Evolutionary conservation across 1,284 basidiomycete genomes (phyloP).

Genomic region (Schizophyllum commune): DNA sequence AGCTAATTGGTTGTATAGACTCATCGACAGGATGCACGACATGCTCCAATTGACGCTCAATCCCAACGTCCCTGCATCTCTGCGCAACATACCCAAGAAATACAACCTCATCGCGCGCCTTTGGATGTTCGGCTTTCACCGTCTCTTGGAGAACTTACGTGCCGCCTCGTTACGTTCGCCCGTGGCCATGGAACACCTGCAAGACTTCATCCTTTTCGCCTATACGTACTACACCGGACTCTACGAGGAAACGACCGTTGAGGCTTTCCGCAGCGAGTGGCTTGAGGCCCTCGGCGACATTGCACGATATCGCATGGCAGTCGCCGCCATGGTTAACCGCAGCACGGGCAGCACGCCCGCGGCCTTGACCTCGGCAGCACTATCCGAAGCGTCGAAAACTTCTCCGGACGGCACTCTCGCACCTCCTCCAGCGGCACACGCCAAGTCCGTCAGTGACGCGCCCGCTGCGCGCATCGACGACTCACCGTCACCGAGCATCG

Average conservation of each 20-base stretch:
- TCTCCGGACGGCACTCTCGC: slow-evolving; percentile 16
- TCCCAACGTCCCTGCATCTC: slow-evolving; percentile 78
- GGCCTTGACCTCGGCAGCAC: slow-evolving; percentile 40
- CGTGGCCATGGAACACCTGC: slow-evolving; percentile 68
- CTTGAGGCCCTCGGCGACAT: slow-evolving; percentile 95
- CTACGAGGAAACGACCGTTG: slow-evolving; percentile 74
- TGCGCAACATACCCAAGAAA: slow-evolving; percentile 84
- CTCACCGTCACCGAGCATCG: slow-evolving; percentile 73
- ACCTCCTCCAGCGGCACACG: slow-evolving; percentile 17
- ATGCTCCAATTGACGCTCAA: slow-evolving; percentile 83
- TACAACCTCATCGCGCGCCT: slow-evolving; percentile 93
- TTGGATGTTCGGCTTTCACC: slow-evolving; percentile 90
- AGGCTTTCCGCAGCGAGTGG: slow-evolving; percentile 76
- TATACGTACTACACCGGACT: slow-evolving; percentile 92
- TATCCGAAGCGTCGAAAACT: slow-evolving; percentile 28
- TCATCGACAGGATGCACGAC: slow-evolving; percentile 85
- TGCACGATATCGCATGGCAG: slow-evolving; percentile 90
- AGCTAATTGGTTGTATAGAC: slow-evolving; percentile 33
- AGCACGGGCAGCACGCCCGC: not conserved
- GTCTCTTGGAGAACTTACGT: slow-evolving; percentile 83
- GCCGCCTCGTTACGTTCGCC: slow-evolving; percentile 64
- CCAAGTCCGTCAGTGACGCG: slow-evolving; percentile 41
- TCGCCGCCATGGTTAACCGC: slow-evolving; percentile 55
- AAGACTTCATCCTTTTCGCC: slow-evolving; percentile 91
- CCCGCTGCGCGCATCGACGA: slow-evolving; percentile 54